Percentiles rank a stretch among this genome's conserved stretches.
These are phyloP conservation scores for Meyerozyma elateridarum DNA, from an alignment of 1,139 yeast species.

Conservation along the genomic window DNA sequence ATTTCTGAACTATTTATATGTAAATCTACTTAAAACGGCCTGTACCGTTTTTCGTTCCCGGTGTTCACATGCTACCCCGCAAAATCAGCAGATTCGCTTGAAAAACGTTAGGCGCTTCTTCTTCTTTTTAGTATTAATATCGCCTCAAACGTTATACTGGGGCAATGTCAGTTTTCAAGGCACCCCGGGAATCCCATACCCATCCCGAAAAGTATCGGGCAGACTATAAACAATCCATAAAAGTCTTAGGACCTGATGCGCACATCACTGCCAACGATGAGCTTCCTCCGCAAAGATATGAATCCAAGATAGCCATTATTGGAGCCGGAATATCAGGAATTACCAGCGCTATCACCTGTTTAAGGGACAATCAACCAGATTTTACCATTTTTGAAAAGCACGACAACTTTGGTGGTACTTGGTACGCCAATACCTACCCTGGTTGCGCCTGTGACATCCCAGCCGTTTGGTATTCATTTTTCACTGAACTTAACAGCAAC, in stretches of 20 bases:
- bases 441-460: conserved; percentile 16
- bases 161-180: conserved; percentile 10
- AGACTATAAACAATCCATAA: conserved; percentile 9
- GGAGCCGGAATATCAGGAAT: conserved; percentile 15
- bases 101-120: not conserved
- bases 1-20: conserved; percentile 6
- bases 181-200: conserved; percentile 10
- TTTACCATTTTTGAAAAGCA: conserved; percentile 14
- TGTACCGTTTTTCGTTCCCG: too few species aligned
- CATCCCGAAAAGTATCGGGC: conserved; percentile 11
- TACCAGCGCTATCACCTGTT: conserved; percentile 11
- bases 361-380: conserved; percentile 9
- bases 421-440: conserved; percentile 17
- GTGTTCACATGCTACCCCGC: too few species aligned
- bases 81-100: too few species aligned
- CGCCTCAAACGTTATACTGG: too few species aligned
- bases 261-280: conserved; percentile 7
- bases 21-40: too few species aligned
- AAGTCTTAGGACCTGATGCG: conserved; percentile 11
- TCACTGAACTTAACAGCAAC: conserved; percentile 11
- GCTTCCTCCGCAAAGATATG: conserved; percentile 8
- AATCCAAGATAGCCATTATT: conserved; percentile 11
- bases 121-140: too few species aligned
- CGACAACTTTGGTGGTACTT: conserved; percentile 14
- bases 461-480: conserved; percentile 13